Base-by-base conservation (phyloP, 1,284 basidiomycete species). In the Leccinum griseonigrum region DNA sequence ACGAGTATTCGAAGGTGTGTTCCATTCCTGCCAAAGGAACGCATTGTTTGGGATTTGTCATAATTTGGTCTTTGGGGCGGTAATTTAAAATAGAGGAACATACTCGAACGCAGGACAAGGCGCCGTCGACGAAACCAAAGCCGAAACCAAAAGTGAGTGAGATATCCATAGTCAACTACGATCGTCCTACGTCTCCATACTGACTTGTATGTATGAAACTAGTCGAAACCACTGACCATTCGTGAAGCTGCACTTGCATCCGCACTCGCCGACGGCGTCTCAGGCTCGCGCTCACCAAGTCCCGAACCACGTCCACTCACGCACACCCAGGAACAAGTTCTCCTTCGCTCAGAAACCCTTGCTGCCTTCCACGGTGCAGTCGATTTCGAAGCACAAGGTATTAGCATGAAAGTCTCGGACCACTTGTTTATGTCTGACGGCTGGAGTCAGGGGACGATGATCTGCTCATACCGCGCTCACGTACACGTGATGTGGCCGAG, bases 291-390 rank as follows among this genome's bases (percentile, higher is more conserved):
- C 9, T 85, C 87, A 1, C 81, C 85, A 1, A 78, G 79, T 64
- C 75, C 63, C 3, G 66, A 65, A 60, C 65, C 63, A 14, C 62
- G 6, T 10, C 46, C 81, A 1, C 77, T 87, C 38, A 92, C 95
- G 0, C 90, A 95, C 66, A 86, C 84, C 4, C 83, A 95, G 76
- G 93, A 96, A 71, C 91, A 96, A 75, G 79, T 79, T 3, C 80
- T 78, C 0, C 83, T 98, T 26, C 87, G 92, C 9, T 81, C 84
- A 51, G 94, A 98, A 73, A 94, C 94, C 0, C 92, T 94, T 38
- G 83, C 87, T 2, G 96, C 92, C 0, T 96, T 97, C 74, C 84
- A 85, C 59, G 74, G 77, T 2, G 85, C 85, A 38, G 77, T 81
- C 2, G 76, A 62, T 29, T 31, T 50, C 0, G 61, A 62, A 0